Conservation (phyloP, 495 filamentous ascomycete genomes). For the Penicillium cinerascens region DNA sequence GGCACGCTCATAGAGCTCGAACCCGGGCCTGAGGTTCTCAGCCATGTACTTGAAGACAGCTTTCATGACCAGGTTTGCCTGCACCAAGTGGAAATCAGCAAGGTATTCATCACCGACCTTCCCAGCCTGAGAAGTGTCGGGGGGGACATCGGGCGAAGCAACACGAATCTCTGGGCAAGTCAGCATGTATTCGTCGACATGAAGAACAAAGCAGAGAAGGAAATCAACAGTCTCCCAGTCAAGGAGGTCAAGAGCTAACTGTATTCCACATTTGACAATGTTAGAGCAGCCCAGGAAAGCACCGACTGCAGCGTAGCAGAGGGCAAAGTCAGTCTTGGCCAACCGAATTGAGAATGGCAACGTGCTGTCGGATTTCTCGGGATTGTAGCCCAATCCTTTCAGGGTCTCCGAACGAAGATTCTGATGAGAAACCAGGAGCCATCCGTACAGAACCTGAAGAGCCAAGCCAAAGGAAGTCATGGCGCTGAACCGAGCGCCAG, state of each 20-base stretch:
- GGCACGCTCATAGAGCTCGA: conserved; percentile 19
- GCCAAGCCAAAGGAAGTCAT: conserved; percentile 27
- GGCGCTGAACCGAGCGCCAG: conserved; percentile 15
- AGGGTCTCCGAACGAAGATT: background rate
- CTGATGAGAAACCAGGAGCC: background rate
- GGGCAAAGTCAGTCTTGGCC: conserved; percentile 26
- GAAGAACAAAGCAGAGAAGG: conserved; percentile 23
- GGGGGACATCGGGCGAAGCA: background rate
- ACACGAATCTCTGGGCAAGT: conserved; percentile 3
- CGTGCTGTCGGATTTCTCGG: background rate
- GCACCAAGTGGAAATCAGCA: conserved; percentile 8
- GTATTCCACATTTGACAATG: conserved; percentile 26
- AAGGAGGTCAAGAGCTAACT: conserved; percentile 20
- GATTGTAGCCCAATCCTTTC: background rate
- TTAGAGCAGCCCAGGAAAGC: conserved; percentile 23
- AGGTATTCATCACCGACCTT: conserved; percentile 8
- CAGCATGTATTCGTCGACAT: conserved; percentile 16
- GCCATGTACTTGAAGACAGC: conserved; percentile 22
- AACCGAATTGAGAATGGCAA: conserved; percentile 12
- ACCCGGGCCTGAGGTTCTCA: conserved; percentile 12
- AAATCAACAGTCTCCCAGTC: conserved; percentile 30
- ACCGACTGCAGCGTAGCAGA: conserved; percentile 31
- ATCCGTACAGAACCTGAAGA: conserved; percentile 24
- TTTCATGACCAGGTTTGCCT: conserved; percentile 14
- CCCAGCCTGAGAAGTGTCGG: background rate